Evolutionary conservation across 495 filamentous ascomycete genomes (phyloP).

Genomic region (Penicillium canescens): DNA sequence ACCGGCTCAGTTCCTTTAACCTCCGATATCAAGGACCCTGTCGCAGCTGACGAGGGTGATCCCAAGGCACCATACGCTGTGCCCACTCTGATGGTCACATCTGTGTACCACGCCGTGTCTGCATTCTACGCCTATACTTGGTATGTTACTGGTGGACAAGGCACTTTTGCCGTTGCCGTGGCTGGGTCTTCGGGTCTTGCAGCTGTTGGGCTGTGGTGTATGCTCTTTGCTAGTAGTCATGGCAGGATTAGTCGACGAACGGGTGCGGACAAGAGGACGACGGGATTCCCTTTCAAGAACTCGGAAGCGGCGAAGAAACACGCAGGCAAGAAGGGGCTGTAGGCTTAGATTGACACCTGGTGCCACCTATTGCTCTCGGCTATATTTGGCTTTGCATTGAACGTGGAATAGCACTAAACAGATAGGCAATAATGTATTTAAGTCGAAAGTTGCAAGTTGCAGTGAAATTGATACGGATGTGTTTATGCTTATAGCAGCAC

Average conservation of each 20-base stretch:
- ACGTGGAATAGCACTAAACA: neutral
- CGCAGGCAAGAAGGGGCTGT: constrained; percentile 41
- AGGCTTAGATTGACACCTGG: neutral
- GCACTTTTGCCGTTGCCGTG: constrained; percentile 56
- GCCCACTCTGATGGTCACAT: constrained; percentile 65
- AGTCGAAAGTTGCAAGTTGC: too few species aligned
- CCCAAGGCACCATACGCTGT: constrained; percentile 68
- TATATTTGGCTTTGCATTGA: neutral
- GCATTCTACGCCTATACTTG: constrained; percentile 70
- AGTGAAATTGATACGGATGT: too few species aligned
- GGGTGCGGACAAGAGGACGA: constrained; percentile 75
- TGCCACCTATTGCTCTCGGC: neutral
- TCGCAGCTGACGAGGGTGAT: constrained; percentile 46
- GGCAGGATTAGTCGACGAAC: constrained; percentile 67
- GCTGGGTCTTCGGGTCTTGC: constrained; percentile 54
- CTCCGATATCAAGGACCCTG: constrained; percentile 41
- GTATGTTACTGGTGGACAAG: constrained; percentile 54
- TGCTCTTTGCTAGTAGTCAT: constrained; percentile 69
- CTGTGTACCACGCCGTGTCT: constrained; percentile 59
- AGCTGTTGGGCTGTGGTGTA: constrained; percentile 67
- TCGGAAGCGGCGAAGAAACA: constrained; percentile 58
- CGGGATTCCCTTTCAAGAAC: constrained; percentile 72
- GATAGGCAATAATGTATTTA: too few species aligned
- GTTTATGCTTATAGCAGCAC: neutral
- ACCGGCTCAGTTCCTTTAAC: constrained; percentile 76